Evolutionary conservation across 2,329 filamentous ascomycete species (phyloP).

Genomic region (Phialocephala sp.): DNA sequence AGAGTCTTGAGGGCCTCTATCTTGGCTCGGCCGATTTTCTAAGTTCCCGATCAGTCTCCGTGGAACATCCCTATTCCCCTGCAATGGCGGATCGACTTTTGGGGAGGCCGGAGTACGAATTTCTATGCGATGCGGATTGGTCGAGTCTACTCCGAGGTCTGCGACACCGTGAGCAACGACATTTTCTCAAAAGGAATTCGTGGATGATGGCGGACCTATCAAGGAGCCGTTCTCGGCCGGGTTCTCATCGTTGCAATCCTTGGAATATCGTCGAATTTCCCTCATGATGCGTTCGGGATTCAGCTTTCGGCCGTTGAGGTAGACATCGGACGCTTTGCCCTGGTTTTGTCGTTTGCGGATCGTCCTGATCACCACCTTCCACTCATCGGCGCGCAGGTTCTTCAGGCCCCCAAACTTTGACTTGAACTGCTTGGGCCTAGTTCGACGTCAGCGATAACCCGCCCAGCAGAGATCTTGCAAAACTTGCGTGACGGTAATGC

Average conservation of each 20-base stretch:
- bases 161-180: neutral
- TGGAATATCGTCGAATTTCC: slow-evolving; percentile 19
- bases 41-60: neutral
- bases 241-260: slow-evolving; percentile 15
- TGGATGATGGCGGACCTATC: slow-evolving; percentile 12
- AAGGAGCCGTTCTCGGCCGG: slow-evolving; percentile 7
- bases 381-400: slow-evolving; percentile 17
- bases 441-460: slow-evolving; percentile 16
- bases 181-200: neutral
- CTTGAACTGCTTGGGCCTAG: slow-evolving; percentile 17
- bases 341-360: slow-evolving; percentile 18
- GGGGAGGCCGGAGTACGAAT: neutral
- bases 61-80: neutral
- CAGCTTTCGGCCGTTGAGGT: slow-evolving; percentile 19
- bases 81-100: neutral
- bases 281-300: slow-evolving; percentile 17
- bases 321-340: slow-evolving; percentile 20
- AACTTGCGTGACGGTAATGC: slow-evolving; percentile 18
- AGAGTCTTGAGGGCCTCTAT: neutral
- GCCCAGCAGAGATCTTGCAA: slow-evolving; percentile 11
- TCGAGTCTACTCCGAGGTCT: neutral
- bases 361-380: slow-evolving; percentile 18
- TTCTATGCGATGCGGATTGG: neutral
- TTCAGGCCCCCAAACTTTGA: slow-evolving; percentile 19
- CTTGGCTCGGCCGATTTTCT: neutral